These are phyloP conservation scores for Cercospora brassicicola DNA, from an alignment of 2,329 filamentous ascomycete species.

Conservation along the genomic window DNA sequence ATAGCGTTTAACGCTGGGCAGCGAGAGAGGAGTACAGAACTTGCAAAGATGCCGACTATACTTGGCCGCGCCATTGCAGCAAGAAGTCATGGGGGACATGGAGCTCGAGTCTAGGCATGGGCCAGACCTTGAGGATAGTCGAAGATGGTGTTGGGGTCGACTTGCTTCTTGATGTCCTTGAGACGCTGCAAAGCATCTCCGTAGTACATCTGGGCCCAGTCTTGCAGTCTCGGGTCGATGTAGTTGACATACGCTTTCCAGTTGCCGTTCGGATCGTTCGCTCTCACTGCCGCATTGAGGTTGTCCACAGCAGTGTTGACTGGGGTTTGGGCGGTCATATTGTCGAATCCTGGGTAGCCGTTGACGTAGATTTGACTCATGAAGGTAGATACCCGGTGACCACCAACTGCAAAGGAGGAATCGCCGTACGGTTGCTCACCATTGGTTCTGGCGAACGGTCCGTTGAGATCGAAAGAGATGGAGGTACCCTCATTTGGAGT, in stretches of 20 bases:
- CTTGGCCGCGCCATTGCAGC: neutral
- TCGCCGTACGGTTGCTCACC: slow-evolving; percentile 18
- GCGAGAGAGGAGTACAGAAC: neutral
- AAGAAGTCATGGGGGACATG: neutral
- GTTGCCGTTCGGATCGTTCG: slow-evolving; percentile 3
- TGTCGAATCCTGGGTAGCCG: slow-evolving; percentile 19
- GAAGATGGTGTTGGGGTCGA: slow-evolving; percentile 19
- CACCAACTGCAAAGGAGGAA: slow-evolving; percentile 16
- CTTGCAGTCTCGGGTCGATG: slow-evolving; percentile 20
- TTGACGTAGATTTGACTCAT: slow-evolving; percentile 22
- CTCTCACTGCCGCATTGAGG: slow-evolving; percentile 14
- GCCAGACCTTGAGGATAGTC: slow-evolving; percentile 23
- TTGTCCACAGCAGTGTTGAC: slow-evolving; percentile 16
- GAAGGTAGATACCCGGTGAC: slow-evolving; percentile 19
- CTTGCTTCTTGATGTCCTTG: slow-evolving; percentile 15
- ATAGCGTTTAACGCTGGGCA: neutral
- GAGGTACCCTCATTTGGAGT: slow-evolving; percentile 10
- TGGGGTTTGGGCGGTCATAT: slow-evolving; percentile 7
- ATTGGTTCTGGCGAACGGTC: slow-evolving; percentile 17
- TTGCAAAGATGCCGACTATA: neutral
- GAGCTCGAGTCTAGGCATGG: slow-evolving; percentile 7
- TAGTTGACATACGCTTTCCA: slow-evolving; percentile 26
- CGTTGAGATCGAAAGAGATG: slow-evolving; percentile 25
- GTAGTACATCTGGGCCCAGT: slow-evolving; percentile 22
- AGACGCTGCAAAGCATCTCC: slow-evolving; percentile 16